Base-by-base conservation (phyloP, 371 early-diverging fungal species). In the Basidiobolus meristosporus region DNA sequence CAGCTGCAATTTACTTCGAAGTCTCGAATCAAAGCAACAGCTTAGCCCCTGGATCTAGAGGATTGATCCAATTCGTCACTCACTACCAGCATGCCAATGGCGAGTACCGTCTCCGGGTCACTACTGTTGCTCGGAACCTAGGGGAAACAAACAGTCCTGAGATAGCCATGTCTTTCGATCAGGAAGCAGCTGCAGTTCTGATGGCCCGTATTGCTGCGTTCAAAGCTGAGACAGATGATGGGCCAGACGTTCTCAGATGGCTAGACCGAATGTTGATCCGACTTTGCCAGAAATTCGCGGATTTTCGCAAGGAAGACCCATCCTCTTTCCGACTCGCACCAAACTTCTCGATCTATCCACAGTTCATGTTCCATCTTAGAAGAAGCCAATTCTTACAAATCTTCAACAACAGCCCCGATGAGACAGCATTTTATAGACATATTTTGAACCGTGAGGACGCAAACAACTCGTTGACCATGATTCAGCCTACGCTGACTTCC, bases 361-460 rank as follows among this genome's bases (percentile, higher is more conserved):
- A 98, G 61, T 99, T 99, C 56, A 98, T 99, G 96, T 99, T 96
- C 77, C 98, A 99, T 52, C 65, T 99, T 45, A 71, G 99, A 44
- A 70, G 99, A 35, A 81, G 82, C 47, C 96, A 98, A 57, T 95
- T 99, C 62, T 67, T 99, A 53, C 98, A 98, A 57, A 96, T 95
- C 14, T 98, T 98, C 59, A 98, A 98, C 53, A 95, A 95, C 61
- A 86, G 88, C 37, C 97, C 97, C 7, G 99, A 99, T 57, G 99
- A 99, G 51, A 93, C 96, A 2, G 91, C 98, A 0, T 99, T 91
- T 57, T 96, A 10, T 54, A 76, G 90, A 19, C 92, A 97, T 54
- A 75, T 87, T 7, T 49, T 98, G 53, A 88, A 87, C 61, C 77
- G 81, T 34, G 98, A 95, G 58, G 90, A 92, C 60, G 83, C 86